Evolutionary conservation across 768 basidiomycete species (phyloP), one percentile per base, ranked within the genome.

Genomic region (Piloderma croceum): DNA sequence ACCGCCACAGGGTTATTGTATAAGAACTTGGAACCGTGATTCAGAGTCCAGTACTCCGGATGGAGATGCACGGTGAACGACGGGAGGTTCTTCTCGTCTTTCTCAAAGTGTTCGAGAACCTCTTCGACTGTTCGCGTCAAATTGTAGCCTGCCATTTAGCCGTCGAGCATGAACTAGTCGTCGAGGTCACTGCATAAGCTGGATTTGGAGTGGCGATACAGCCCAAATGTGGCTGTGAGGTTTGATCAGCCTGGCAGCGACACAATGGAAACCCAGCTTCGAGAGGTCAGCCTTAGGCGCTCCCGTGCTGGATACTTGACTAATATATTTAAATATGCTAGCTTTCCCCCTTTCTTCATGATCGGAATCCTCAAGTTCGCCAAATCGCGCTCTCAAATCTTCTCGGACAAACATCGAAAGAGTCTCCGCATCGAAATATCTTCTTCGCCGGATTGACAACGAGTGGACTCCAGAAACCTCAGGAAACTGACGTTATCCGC

Each of bases 341-440:
- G 81, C 77, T 97, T 18, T 61, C 91, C 10, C 79, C 76, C 3
- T 98, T 98, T 57, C 63, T 98, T 38, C 77, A 82, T 50, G 90
- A 93, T 48, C 74, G 72, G 44, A 94, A 93, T 51, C 89, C 87
- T 0, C 81, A 90, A 54, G 93, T 86, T 15, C 77, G 94, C 33
- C 83, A 85, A 52, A 73, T 96, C 43, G 90, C 94, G 3, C 71
- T 98, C 6, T 74, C 80, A 31, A 88, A 90, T 64, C 73, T 98
- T 12, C 61, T 96, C 6, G 75, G 81, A 0, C 85, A 91, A 45
- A 92, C 90, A 15, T 70, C 79, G 9, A 73, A 77, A 43, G 80
- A 76, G 36, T 74, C 87, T 6, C 75, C 83, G 0, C 62, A 88
- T 59, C 71, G 91, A 42, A 63, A 68, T 49, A 81, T 93, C 43